Conservation (phyloP, 208 protist genomes). For the Endotrypanum monterogeii region DNA sequence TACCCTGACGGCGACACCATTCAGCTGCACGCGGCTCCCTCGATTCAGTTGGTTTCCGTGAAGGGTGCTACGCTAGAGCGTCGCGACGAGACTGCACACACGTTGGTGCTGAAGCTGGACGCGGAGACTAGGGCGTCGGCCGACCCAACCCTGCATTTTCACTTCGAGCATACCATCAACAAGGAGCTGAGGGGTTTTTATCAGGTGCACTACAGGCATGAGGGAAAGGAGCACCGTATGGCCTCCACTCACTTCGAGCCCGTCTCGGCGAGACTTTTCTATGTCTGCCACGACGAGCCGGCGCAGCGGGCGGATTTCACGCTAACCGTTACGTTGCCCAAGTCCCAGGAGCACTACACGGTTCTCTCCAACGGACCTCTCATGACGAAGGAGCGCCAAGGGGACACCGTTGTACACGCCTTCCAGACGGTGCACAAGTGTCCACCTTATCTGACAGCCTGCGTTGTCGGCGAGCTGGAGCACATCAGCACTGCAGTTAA, state of each 20-base stretch:
- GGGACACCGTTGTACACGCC: constrained; percentile 38
- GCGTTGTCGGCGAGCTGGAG: constrained; percentile 94
- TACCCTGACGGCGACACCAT: constrained; percentile 38
- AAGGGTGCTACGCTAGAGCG: constrained; percentile 52
- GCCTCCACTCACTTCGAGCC: constrained; percentile 97
- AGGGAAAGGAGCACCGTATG: constrained; percentile 85
- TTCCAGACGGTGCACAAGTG: constrained; percentile 92
- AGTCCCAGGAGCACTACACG: constrained; percentile 60
- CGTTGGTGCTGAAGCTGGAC: constrained; percentile 67
- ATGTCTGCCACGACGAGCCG: constrained; percentile 98
- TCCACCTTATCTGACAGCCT: constrained; percentile 97
- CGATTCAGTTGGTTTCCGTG: constrained; percentile 55
- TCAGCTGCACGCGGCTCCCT: constrained; percentile 66
- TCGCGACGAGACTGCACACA: constrained; percentile 51
- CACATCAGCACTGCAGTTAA: constrained; percentile 57
- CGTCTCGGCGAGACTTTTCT: constrained; percentile 93
- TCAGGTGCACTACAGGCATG: constrained; percentile 66
- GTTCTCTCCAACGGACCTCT: constrained; percentile 82
- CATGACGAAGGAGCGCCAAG: constrained; percentile 36
- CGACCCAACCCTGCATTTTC: constrained; percentile 64
- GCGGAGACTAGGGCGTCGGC: constrained; percentile 36
- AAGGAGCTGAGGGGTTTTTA: constrained; percentile 94
- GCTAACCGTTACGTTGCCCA: constrained; percentile 84
- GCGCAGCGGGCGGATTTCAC: constrained; percentile 95
- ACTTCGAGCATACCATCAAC: constrained; percentile 83